Evolutionary conservation across 345 rosid species (phyloP), one percentile per base, ranked within the genome.

Genomic region (Rhizophora mangle): DNA sequence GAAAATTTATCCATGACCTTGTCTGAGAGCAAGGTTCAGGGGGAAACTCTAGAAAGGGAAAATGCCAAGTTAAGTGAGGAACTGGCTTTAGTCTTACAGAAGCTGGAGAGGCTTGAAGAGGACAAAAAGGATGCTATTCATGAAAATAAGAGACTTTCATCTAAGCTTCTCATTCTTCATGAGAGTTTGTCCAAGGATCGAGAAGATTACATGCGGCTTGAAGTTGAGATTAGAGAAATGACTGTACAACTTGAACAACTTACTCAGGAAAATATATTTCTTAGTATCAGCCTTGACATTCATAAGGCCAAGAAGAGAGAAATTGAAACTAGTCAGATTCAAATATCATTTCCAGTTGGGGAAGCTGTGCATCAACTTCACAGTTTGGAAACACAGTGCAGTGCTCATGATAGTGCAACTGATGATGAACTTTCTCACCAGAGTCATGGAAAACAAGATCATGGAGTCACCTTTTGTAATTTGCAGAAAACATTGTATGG

Each of bases 101-200:
- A 83, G 72, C 70, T 78, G 62, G 74, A 84, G 76, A 82, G 83
- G 77, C 81, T 89, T 64, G 88, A 83, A 62, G 82, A 74, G 78
- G 97, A 86, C 60, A 85, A 82, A 46, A 79, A 51, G 59, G 70
- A 73, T 79, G 70, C 86, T 71, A 62, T 75, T 31, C 59, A 59
- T 70, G 91, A 91, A 74, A 84, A 80, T 60, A 78, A 88, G 76
- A 85, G 75, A 71, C 86, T 89, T 74, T 76, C 79, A 19, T 76
- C 82, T 36, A 91, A 89, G 74, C 72, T 87, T 60, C 79, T 80
- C 82, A 71, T 70, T 69, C 82, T 86, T 68, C 82, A 74, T 62
- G 85, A 83, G 85, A 79, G 78, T 49, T 71, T 87, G 54, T 71
- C 92, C 65, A 60, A 72, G 22, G 82, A 82, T 79, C 82, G 72